Conservation (phyloP, 2,329 filamentous ascomycete genomes). For the Colletotrichum sidae region DNA sequence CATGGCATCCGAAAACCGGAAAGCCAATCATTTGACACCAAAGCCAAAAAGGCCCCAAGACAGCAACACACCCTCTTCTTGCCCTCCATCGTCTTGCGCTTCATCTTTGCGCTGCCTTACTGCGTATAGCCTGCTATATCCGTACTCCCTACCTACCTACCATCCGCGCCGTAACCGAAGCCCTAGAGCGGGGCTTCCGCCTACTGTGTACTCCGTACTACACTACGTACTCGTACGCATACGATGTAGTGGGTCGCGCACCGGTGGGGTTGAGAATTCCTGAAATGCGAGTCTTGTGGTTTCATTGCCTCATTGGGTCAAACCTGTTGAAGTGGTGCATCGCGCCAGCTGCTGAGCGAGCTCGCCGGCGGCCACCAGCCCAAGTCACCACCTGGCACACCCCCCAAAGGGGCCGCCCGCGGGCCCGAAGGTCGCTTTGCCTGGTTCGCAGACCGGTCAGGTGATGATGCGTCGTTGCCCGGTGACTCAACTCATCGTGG, state of each 20-base stretch:
- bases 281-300: slow-evolving; percentile 27
- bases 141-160: no score
- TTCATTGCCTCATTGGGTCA: slow-evolving; percentile 33
- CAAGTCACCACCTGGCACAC: slow-evolving; percentile 28
- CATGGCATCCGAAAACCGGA: slow-evolving; percentile 30
- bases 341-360: slow-evolving; percentile 9
- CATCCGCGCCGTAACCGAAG: slow-evolving; percentile 9
- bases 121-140: no score
- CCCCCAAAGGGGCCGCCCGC: background rate
- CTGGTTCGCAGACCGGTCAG: slow-evolving; percentile 26
- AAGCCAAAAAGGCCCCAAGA: slow-evolving; percentile 21
- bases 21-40: slow-evolving; percentile 29
- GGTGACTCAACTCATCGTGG: background rate
- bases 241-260: slow-evolving; percentile 10
- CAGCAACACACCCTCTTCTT: slow-evolving; percentile 3
- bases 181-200: slow-evolving; percentile 28
- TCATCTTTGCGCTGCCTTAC: background rate
- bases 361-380: slow-evolving; percentile 31
- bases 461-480: slow-evolving; percentile 6
- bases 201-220: background rate
- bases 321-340: slow-evolving; percentile 10
- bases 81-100: slow-evolving; percentile 2
- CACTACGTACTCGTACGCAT: no score
- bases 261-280: slow-evolving; percentile 17
- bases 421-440: background rate